Base-by-base conservation (phyloP, 1,284 basidiomycete species). In the Puccinia polysora region DNA sequence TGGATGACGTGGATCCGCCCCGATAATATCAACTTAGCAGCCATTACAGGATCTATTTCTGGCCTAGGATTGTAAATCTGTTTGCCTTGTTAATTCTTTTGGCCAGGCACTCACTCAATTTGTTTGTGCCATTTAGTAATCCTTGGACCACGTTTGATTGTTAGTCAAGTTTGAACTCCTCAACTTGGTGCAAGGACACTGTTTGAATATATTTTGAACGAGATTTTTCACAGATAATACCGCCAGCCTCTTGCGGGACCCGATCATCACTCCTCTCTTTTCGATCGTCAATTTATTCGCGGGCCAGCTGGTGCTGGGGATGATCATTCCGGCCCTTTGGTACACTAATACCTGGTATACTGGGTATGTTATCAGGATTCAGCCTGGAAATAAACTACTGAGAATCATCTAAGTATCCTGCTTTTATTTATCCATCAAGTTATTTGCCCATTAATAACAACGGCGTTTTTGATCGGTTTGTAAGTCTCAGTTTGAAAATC, bases 1-100 rank as follows among this genome's bases (percentile, higher is more conserved):
- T 86, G 85, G 85, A 82, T 85, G 20, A 82, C 81, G 74, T 86
- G 85, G 85, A 85, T 86, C 75, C 73, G 72, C 2, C 76, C 76
- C 28, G 59, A 74, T 47, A 74, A 64, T 65, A 40, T 73, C 59
- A 67, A 73, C 40, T 58, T 75, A 43, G 64, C 63, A 23, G 74
- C 69, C n/a, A 69, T 74, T 18, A 67, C 58, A 47, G 38, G 73
- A 5, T 72, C 67, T 50, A 43, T 70, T 14, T 59, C 56, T 34
- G 67, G 67, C 6, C 56, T 70, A 49, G 67, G 67, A 7, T 32
- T 70, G 67, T 70, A 38, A 50, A 20, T 43, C 14, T 59, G 20
- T 25, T 49, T 58, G 23, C 18, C 30, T 2, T 45, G 8, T 3
- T 67, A 28, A 53, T 23, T 28, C 32, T 18, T 43, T 6, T 36